Percentiles rank a stretch among this genome's conserved stretches.
Conservation (phyloP, 768 basidiomycete genomes). For the Boletus rubroflammeus region DNA sequence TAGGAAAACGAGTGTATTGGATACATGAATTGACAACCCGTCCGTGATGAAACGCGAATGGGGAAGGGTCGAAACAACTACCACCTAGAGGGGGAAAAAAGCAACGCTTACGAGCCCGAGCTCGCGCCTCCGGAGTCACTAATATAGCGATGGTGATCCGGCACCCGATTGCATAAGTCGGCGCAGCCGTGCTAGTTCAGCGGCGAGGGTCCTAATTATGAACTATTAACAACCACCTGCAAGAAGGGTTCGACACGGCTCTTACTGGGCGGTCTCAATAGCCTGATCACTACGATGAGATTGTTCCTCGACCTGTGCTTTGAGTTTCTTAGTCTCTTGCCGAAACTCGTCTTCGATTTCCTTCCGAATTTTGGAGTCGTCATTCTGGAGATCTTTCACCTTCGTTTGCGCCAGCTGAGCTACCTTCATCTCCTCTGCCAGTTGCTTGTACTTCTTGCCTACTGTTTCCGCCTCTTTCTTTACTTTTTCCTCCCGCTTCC, state of each 20-base stretch:
- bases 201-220: constrained; percentile 47
- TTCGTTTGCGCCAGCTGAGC: constrained; percentile 44
- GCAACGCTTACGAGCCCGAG: constrained; percentile 11
- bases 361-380: constrained; percentile 46
- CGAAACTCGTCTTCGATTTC: constrained; percentile 62
- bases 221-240: not conserved
- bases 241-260: not conserved
- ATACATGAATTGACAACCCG: constrained; percentile 31
- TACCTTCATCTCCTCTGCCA: constrained; percentile 60
- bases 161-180: constrained; percentile 66
- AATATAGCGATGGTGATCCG: constrained; percentile 24
- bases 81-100: not conserved
- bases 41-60: constrained; percentile 17
- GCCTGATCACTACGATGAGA: constrained; percentile 55
- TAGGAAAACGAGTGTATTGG: constrained; percentile 28
- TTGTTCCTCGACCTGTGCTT: constrained; percentile 50
- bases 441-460: constrained; percentile 63
- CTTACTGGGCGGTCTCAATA: constrained; percentile 59
- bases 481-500: constrained; percentile 65
- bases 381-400: constrained; percentile 48
- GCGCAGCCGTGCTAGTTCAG: constrained; percentile 65
- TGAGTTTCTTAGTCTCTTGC: constrained; percentile 53
- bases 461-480: constrained; percentile 63
- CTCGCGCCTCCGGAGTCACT: constrained; percentile 10
- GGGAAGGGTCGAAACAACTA: constrained; percentile 4